Percentiles rank a stretch among this genome's conserved stretches.
These are phyloP conservation scores for Xylaria hypoxylon DNA, from an alignment of 2,329 filamentous ascomycete species.

Conservation along the genomic window DNA sequence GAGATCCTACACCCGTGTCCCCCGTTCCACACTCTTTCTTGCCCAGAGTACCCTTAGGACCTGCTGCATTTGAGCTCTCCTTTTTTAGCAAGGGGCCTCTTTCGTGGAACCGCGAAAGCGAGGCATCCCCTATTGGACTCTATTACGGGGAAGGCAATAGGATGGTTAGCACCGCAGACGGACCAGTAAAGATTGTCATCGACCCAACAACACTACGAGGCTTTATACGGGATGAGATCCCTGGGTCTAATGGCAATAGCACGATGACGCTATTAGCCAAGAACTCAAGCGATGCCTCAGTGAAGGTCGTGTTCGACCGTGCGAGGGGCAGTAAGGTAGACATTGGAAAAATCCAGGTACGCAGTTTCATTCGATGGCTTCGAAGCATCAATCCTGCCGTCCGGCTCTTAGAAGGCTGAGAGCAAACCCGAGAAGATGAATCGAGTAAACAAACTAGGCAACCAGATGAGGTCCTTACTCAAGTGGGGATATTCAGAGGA, in stretches of 20 bases:
- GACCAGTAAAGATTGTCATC: conserved; percentile 35
- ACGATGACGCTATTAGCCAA: conserved; percentile 32
- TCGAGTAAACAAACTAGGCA: background rate
- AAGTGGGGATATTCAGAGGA: background rate
- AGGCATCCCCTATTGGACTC: conserved; percentile 36
- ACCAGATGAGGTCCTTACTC: background rate
- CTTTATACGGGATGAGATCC: conserved; percentile 36
- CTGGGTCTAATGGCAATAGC: conserved; percentile 36
- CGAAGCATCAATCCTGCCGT: conserved; percentile 37
- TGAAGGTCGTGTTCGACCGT: conserved; percentile 43
- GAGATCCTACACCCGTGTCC: background rate
- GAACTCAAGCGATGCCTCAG: conserved; percentile 1
- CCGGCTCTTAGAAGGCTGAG: conserved; percentile 31
- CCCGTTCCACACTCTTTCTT: background rate
- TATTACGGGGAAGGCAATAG: conserved; percentile 38
- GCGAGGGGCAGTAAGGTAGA: conserved; percentile 37
- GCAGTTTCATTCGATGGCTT: conserved; percentile 45
- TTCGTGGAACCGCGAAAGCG: conserved; percentile 39
- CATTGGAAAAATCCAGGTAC: conserved; percentile 42
- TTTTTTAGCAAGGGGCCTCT: conserved; percentile 35
- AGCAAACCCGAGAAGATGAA: background rate
- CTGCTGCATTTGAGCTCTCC: conserved; percentile 42
- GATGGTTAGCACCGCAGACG: conserved; percentile 29
- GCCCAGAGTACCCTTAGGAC: conserved; percentile 3
- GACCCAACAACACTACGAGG: conserved; percentile 37